A percentile compares a stretch with the other conserved stretches of the same genome.
These are phyloP conservation scores for Schwanniomyces etchellsii DNA, from an alignment of 1,139 yeast genomes.

Conservation along the genomic window DNA sequence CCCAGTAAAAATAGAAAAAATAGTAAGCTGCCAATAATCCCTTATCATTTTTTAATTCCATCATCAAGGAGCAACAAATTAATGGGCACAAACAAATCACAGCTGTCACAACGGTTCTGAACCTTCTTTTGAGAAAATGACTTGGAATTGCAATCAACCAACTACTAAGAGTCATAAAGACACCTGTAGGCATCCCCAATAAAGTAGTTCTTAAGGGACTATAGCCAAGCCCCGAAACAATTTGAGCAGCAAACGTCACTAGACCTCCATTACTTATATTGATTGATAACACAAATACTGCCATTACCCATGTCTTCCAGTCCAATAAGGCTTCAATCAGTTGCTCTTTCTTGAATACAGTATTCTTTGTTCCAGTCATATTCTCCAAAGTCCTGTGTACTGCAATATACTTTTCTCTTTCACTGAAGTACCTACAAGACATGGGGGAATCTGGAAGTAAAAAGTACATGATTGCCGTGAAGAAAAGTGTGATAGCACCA, in stretches of 20 bases:
- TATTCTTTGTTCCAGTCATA: slow-evolving; percentile 20
- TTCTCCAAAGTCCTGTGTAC: slow-evolving; percentile 18
- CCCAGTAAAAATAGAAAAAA: slow-evolving; percentile 30
- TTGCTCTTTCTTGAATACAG: slow-evolving; percentile 15
- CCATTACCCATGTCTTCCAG: slow-evolving; percentile 22
- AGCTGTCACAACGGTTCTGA: slow-evolving; percentile 25
- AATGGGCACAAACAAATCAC: slow-evolving; percentile 33
- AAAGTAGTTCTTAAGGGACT: slow-evolving; percentile 19
- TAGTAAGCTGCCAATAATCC: slow-evolving; percentile 30
- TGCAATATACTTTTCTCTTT: slow-evolving; percentile 26
- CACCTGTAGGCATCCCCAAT: slow-evolving; percentile 26
- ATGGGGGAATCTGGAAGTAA: slow-evolving; percentile 39
- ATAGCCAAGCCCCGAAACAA: slow-evolving; percentile 23
- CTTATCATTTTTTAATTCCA: slow-evolving; percentile 12
- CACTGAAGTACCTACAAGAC: slow-evolving; percentile 30
- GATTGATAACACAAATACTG: slow-evolving; percentile 17
- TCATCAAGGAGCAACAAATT: no score
- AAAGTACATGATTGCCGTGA: slow-evolving; percentile 18
- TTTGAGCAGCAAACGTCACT: slow-evolving; percentile 21
- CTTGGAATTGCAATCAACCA: slow-evolving; percentile 26
- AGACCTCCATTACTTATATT: slow-evolving; percentile 26
- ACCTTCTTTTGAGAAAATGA: slow-evolving; percentile 19
- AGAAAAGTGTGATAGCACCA: slow-evolving; percentile 29
- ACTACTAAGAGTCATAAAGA: slow-evolving; percentile 28
- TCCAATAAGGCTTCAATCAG: slow-evolving; percentile 20